Conservation (phyloP, 2,329 filamentous ascomycete species). For the Emergomyces pasteurianus region DNA sequence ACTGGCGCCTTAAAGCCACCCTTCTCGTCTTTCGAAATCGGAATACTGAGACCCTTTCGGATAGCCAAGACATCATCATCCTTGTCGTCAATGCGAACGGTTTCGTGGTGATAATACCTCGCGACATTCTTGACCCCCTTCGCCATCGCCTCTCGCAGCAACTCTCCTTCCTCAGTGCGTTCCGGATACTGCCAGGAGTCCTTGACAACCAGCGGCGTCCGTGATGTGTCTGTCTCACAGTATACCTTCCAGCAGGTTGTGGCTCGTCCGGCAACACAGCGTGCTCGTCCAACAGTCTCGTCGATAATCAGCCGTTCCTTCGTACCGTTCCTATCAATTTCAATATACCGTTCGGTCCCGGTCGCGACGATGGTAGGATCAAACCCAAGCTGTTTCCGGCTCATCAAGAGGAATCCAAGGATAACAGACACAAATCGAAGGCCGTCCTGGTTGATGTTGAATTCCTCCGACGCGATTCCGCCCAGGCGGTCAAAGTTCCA, state of each 20-base stretch:
- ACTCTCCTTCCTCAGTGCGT: constrained; percentile 31
- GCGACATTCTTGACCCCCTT: constrained; percentile 17
- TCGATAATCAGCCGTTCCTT: constrained; percentile 33
- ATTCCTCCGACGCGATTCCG: constrained; percentile 33
- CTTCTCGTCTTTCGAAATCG: constrained; percentile 20
- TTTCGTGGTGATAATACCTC: constrained; percentile 19
- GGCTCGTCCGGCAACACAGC: constrained; percentile 27
- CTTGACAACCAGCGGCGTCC: constrained; percentile 33
- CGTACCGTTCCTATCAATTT: constrained; percentile 11
- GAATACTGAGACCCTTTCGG: constrained; percentile 23
- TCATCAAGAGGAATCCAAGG: constrained; percentile 21
- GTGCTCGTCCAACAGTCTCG: constrained; percentile 20
- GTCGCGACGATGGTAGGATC: constrained; percentile 29
- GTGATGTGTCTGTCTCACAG: constrained; percentile 15
- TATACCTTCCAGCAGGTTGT: constrained; percentile 37
- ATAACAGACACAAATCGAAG: neutral
- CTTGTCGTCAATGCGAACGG: constrained; percentile 36
- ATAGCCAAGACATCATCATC: constrained; percentile 25
- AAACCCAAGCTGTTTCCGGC: constrained; percentile 31
- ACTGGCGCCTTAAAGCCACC: neutral
- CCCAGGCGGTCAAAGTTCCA: constrained; percentile 39
- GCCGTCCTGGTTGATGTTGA: constrained; percentile 36
- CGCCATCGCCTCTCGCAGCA: constrained; percentile 29
- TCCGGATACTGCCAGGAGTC: constrained; percentile 35
- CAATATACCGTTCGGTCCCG: neutral